Percentiles rank a stretch among this genome's conserved stretches.
Evolutionary conservation across 768 basidiomycete genomes (phyloP).

Genomic region (Solioccasus polychromus): DNA sequence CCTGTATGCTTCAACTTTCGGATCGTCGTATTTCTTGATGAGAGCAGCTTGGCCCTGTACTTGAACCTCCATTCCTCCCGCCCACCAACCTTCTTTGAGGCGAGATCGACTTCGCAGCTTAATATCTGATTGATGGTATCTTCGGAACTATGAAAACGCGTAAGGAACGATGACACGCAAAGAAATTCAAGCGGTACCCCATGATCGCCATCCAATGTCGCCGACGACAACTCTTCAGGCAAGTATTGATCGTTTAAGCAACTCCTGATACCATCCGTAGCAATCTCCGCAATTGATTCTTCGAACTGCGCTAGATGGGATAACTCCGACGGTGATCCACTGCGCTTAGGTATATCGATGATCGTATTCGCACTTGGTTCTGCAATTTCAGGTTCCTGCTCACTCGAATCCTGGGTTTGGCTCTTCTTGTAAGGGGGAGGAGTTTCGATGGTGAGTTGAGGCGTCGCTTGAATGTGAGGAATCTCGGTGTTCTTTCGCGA

Average conservation of each 20-base stretch:
- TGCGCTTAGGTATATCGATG: conserved; percentile 2
- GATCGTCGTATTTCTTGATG: conserved; percentile 45
- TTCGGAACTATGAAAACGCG: conserved; percentile 36
- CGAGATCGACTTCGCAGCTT: conserved; percentile 34
- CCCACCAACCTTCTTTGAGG: conserved; percentile 48
- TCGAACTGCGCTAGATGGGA: neutral
- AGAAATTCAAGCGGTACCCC: conserved; percentile 26
- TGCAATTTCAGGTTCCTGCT: neutral
- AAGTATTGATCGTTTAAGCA: conserved; percentile 22
- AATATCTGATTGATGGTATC: conserved; percentile 51
- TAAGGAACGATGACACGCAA: conserved; percentile 6
- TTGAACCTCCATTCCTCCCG: conserved; percentile 39
- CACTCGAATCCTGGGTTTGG: neutral
- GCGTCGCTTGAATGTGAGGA: neutral
- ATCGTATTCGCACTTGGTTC: neutral
- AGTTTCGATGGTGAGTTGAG: neutral
- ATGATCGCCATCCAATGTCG: conserved; percentile 27
- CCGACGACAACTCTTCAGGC: conserved; percentile 19
- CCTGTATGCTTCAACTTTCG: conserved; percentile 30
- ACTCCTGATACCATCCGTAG: conserved; percentile 12
- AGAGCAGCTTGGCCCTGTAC: conserved; percentile 39
- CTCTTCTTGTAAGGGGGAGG: conserved; percentile 23
- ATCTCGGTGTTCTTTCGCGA: conserved; percentile 3
- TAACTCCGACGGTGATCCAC: neutral
- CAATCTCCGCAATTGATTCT: conserved; percentile 20